phyloP scores from a whole-genome alignment of 352 stramenopile genomes.

The Phytophthora niederhauseri region DNA sequence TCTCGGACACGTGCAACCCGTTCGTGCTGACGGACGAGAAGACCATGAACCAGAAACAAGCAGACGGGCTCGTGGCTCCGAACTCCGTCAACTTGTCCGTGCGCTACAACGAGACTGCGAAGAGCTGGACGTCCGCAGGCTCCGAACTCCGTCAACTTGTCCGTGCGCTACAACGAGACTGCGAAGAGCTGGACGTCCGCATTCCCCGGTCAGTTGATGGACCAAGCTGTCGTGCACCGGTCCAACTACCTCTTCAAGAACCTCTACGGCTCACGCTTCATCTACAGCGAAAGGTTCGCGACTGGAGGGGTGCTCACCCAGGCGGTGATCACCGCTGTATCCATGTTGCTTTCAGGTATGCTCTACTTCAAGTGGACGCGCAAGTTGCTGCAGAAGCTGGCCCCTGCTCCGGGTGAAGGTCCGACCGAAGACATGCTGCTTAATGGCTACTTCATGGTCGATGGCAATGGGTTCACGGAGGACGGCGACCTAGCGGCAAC shows the following conservation, averaged over 20 bases:
- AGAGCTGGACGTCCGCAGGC: conserved; percentile 41
- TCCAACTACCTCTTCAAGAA: conserved; percentile 63
- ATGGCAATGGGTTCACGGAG: conserved; percentile 45
- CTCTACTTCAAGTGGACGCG: conserved; percentile 55
- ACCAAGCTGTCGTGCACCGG: conserved; percentile 72
- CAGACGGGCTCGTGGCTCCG: conserved; percentile 6
- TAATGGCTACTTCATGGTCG: conserved; percentile 65
- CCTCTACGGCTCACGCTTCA: conserved; percentile 51
- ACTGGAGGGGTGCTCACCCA: conserved; percentile 38
- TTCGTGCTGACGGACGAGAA: conserved; percentile 43
- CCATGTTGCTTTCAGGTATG: conserved; percentile 36
- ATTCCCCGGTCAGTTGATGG: conserved; percentile 80
- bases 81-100: conserved; percentile 31
- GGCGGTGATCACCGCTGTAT: conserved; percentile 32
- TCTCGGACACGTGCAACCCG: conserved; percentile 33
- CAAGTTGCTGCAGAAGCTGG: conserved; percentile 56
- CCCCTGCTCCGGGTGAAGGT: conserved; percentile 70
- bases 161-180: conserved; percentile 47
- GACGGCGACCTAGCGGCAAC: conserved; percentile 34
- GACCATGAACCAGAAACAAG: conserved; percentile 29
- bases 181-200: conserved; percentile 49
- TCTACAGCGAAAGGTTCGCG: conserved; percentile 56
- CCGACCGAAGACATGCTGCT: conserved; percentile 67
- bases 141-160: conserved; percentile 28
- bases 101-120: conserved; percentile 53